phyloP scores from a whole-genome alignment of 2,329 filamentous ascomycete genomes.

The Magnaporthiopsis rhizophila region DNA sequence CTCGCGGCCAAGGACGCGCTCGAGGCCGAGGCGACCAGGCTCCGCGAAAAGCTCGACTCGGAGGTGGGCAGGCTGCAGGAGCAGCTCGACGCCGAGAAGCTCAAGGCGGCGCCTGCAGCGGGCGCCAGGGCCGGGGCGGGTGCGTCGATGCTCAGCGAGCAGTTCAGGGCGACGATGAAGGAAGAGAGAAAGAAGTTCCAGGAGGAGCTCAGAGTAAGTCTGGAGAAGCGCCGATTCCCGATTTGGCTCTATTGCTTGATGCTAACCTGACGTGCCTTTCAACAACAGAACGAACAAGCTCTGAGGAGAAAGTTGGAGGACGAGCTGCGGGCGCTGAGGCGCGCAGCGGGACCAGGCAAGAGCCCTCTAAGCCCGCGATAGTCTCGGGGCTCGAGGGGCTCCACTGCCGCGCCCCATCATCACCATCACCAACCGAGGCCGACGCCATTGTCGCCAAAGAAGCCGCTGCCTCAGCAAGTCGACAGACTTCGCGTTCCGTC shows the following conservation, averaged over 20 bases:
- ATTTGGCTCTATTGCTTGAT: background rate
- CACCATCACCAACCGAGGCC: background rate
- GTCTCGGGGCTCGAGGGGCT: constrained; percentile 3
- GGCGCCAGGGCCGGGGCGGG: constrained; percentile 32
- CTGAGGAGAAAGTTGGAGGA: constrained; percentile 41
- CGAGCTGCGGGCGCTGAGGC: constrained; percentile 36
- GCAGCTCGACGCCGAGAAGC: constrained; percentile 41
- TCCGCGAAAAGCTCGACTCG: constrained; percentile 31
- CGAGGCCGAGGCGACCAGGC: constrained; percentile 28
- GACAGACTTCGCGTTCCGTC: background rate
- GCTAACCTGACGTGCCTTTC: constrained; percentile 19
- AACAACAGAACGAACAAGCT: constrained; percentile 38
- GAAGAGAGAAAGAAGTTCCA: constrained; percentile 50
- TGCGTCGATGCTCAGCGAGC: constrained; percentile 42
- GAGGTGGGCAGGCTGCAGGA: constrained; percentile 39
- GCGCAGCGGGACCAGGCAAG: constrained; percentile 33
- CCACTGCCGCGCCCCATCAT: background rate
- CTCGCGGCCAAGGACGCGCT: constrained; percentile 25
- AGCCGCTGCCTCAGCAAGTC: background rate
- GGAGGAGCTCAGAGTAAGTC: constrained; percentile 41
- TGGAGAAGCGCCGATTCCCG: background rate
- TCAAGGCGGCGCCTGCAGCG: constrained; percentile 29
- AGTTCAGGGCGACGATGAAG: constrained; percentile 47
- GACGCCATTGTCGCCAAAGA: background rate
- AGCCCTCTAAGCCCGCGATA: constrained; percentile 32